phyloP scores from a whole-genome alignment of 2,329 filamentous ascomycete species.

The Neonectria ditissima region DNA sequence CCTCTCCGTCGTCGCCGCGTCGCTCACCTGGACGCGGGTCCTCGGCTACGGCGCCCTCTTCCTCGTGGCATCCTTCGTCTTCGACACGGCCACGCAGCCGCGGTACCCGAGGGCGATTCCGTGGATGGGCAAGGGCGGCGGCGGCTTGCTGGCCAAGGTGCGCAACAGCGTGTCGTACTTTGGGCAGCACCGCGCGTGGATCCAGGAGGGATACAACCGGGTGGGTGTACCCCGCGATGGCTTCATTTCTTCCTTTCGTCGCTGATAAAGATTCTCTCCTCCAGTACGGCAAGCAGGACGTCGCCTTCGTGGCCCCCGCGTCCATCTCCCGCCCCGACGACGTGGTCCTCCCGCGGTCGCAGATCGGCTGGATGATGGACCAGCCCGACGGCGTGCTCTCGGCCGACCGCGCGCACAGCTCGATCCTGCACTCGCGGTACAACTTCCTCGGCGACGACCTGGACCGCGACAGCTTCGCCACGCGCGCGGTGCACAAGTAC shows the following conservation, averaged over 20 bases:
- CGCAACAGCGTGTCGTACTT: slow-evolving; percentile 56
- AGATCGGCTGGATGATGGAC: slow-evolving; percentile 60
- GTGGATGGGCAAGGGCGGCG: slow-evolving; percentile 52
- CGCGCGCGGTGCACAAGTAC: slow-evolving; percentile 57
- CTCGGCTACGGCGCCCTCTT: slow-evolving; percentile 47
- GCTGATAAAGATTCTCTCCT: too few relatives aligned
- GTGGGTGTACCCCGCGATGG: slow-evolving; percentile 35
- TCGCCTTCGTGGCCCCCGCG: slow-evolving; percentile 57
- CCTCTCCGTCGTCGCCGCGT: slow-evolving; percentile 42
- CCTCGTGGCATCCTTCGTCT: slow-evolving; percentile 52
- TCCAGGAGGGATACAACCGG: slow-evolving; percentile 57
- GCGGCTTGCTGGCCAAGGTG: slow-evolving; percentile 51
- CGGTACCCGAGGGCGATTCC: slow-evolving; percentile 55
- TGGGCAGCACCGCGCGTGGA: slow-evolving; percentile 54
- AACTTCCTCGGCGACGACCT: slow-evolving; percentile 56
- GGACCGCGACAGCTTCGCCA: slow-evolving; percentile 54
- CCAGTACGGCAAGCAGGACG: slow-evolving; percentile 56
- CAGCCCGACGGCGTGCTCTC: slow-evolving; percentile 59
- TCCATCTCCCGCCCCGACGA: slow-evolving; percentile 56
- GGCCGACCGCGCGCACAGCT: slow-evolving; percentile 55
- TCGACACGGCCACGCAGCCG: slow-evolving; percentile 55
- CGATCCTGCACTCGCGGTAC: slow-evolving; percentile 53
- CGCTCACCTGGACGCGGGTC: slow-evolving; percentile 48
- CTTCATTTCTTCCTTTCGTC: not conserved
- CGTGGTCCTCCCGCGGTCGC: slow-evolving; percentile 57